Percentiles rank a stretch among this genome's conserved stretches.
phyloP scores from a whole-genome alignment of 1,139 yeast species.

The Groenewaldozyma sp. region DNA sequence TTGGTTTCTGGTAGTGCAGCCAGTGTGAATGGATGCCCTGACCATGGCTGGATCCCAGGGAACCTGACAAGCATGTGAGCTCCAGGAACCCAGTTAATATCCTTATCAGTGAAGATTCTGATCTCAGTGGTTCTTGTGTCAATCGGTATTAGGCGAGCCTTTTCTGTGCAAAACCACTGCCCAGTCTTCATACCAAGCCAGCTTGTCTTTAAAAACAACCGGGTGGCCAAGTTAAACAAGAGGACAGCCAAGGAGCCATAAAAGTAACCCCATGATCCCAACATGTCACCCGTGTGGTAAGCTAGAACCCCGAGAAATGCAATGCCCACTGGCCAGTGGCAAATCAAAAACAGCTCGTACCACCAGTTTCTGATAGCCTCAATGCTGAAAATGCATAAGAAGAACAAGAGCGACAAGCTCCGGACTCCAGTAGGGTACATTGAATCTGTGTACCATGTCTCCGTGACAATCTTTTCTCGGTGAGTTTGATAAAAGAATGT shows the following conservation, averaged over 20 bases:
- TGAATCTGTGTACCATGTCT: neutral
- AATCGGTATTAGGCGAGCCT: constrained; percentile 32
- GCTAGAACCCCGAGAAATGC: constrained; percentile 45
- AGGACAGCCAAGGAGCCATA: constrained; percentile 49
- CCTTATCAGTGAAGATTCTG: constrained; percentile 31
- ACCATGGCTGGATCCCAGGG: constrained; percentile 38
- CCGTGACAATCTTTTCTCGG: constrained; percentile 26
- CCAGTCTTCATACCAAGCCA: constrained; percentile 33
- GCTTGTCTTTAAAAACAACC: constrained; percentile 43
- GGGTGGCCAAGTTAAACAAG: constrained; percentile 43
- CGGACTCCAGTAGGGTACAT: neutral
- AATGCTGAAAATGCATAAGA: constrained; percentile 40
- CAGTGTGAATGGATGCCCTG: constrained; percentile 59
- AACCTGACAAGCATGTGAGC: constrained; percentile 52
- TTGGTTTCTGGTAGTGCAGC: constrained; percentile 31
- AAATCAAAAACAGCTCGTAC: constrained; percentile 47
- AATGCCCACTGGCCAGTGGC: constrained; percentile 52
- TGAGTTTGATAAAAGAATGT: constrained; percentile 43
- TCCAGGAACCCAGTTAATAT: constrained; percentile 46
- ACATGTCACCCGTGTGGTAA: constrained; percentile 39
- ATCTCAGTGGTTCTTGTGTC: constrained; percentile 35
- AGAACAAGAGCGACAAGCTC: neutral
- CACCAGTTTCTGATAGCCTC: constrained; percentile 35
- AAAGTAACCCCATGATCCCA: constrained; percentile 41
- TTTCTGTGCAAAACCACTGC: constrained; percentile 38